These are phyloP conservation scores for Solanum etuberosum DNA, from an alignment of 257 asterid genomes.

Conservation along the genomic window DNA sequence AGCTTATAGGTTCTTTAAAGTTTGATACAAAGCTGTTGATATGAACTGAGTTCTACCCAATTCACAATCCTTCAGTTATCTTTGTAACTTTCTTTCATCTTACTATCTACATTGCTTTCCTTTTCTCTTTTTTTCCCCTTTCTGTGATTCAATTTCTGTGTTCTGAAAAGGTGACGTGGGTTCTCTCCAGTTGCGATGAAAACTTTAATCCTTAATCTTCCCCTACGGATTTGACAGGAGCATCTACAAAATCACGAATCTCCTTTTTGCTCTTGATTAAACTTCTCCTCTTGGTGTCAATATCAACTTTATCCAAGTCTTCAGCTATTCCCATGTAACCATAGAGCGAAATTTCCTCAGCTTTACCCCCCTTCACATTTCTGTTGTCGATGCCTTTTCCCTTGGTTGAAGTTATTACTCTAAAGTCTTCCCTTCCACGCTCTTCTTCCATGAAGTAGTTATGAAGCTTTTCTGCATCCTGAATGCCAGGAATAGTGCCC, in stretches of 20 bases:
- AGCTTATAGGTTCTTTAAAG: neutral
- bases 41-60: neutral
- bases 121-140: neutral
- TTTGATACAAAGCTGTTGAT: neutral
- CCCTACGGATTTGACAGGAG: conserved; percentile 6
- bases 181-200: neutral
- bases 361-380: neutral
- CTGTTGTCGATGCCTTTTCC: neutral
- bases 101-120: neutral
- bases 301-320: conserved; percentile 28
- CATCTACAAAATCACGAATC: conserved; percentile 18
- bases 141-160: neutral
- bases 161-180: neutral
- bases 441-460: conserved; percentile 11
- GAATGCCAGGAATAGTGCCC: conserved; percentile 17
- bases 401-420: neutral
- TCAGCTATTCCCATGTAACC: conserved; percentile 28
- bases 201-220: neutral
- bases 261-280: conserved; percentile 20
- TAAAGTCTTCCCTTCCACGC: conserved; percentile 15
- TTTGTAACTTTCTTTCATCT: neutral
- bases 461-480: conserved; percentile 26
- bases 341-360: conserved; percentile 10
- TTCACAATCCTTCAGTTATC: neutral
- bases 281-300: conserved; percentile 21